phyloP scores from a whole-genome alignment of 2,329 filamentous ascomycete genomes.

The Sclerotinia nivalis region DNA sequence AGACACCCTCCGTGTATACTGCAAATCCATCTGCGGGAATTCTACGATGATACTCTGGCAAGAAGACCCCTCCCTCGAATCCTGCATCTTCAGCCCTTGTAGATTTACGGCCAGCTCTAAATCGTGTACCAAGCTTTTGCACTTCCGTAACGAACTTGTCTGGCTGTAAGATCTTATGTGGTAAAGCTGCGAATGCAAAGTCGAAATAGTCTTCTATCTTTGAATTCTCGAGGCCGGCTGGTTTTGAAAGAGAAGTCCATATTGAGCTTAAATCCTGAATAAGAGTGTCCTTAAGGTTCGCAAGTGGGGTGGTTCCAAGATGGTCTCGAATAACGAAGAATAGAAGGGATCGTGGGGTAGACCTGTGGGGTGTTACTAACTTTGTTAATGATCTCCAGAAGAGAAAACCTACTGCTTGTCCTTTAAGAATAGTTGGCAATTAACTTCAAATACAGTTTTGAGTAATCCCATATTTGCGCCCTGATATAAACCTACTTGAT shows the following conservation, averaged over 20 bases:
- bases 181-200: conserved; percentile 92
- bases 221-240: conserved; percentile 81
- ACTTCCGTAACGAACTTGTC: conserved; percentile 86
- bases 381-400: conserved; percentile 23
- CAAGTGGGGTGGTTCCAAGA: conserved; percentile 84
- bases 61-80: conserved; percentile 76
- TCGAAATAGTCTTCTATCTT: conserved; percentile 97
- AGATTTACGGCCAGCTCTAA: conserved; percentile 77
- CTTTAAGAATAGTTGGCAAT: conserved; percentile 94
- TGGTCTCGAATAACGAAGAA: conserved; percentile 99
- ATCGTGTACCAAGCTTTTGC: conserved; percentile 75
- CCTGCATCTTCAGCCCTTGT: conserved; percentile 69
- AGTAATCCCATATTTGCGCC: conserved; percentile 98
- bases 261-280: conserved; percentile 89
- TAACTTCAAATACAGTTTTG: conserved; percentile 99
- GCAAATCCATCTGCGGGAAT: conserved; percentile 98
- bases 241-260: conserved; percentile 92
- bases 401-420: conserved; percentile 72
- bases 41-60: conserved; percentile 91
- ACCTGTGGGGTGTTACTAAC: conserved; percentile 52
- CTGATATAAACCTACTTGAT: conserved; percentile 96
- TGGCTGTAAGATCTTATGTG: conserved; percentile 94
- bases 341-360: conserved; percentile 83
- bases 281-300: conserved; percentile 86
- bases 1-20: conserved; percentile 87